Percentiles rank a stretch among this genome's conserved stretches.
Conservation (phyloP, 148 eudicot species). For the Simmondsia chinensis region DNA sequence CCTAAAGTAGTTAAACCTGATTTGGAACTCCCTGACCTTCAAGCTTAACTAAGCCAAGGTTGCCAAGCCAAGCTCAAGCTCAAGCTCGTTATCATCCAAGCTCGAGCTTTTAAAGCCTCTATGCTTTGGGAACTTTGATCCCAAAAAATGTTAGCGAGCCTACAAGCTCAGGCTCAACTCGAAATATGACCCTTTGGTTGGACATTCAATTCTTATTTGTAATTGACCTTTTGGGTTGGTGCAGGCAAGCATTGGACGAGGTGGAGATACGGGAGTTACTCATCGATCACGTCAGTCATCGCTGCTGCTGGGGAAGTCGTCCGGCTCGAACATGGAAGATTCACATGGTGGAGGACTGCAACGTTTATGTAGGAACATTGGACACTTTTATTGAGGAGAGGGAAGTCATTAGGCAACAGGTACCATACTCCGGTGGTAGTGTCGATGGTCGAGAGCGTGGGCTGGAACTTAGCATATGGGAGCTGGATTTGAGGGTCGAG, state of each 20-base stretch:
- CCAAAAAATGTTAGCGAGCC: too few relatives aligned
- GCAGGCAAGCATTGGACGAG: conserved; percentile 82
- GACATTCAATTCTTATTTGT: not conserved
- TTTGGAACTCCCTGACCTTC: too few relatives aligned
- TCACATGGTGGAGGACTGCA: conserved; percentile 86
- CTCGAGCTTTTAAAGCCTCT: too few relatives aligned
- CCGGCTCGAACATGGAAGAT: conserved; percentile 95
- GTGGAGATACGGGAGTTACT: conserved; percentile 92
- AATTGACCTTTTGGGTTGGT: not conserved
- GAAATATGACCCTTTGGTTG: too few relatives aligned
- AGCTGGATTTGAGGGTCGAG: conserved; percentile 80
- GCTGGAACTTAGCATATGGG: conserved; percentile 83
- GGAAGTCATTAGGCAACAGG: conserved; percentile 50
- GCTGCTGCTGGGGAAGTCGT: conserved; percentile 97
- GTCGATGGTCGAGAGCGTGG: conserved; percentile 57
- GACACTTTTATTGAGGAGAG: conserved; percentile 91
- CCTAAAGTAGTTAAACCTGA: too few relatives aligned
- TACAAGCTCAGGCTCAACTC: too few relatives aligned
- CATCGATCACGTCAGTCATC: conserved; percentile 91
- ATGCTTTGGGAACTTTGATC: too few relatives aligned
- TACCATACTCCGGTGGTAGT: conserved; percentile 50
- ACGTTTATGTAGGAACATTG: conserved; percentile 90
- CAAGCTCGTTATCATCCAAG: too few relatives aligned
- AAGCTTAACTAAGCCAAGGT: too few relatives aligned
- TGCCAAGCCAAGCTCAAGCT: too few relatives aligned